phyloP scores from a whole-genome alignment of 2,329 filamentous ascomycete species.

The Aspergillus clavatus region DNA sequence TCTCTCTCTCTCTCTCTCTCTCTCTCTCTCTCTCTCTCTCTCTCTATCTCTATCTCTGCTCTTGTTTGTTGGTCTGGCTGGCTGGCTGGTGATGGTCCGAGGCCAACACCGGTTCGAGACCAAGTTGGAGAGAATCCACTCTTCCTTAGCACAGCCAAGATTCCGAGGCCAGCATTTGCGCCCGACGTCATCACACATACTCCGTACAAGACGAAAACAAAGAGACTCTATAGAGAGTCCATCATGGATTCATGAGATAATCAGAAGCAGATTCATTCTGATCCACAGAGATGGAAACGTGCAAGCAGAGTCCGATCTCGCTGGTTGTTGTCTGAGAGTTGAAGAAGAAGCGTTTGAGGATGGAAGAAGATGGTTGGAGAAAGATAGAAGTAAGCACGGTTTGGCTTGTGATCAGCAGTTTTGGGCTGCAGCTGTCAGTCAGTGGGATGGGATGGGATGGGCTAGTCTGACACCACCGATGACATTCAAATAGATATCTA shows the following conservation, averaged over 20 bases:
- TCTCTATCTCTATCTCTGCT: too few relatives aligned
- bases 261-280: neutral
- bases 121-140: neutral
- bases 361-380: neutral
- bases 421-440: too few relatives aligned
- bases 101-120: too few relatives aligned
- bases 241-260: neutral
- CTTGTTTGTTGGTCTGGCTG: too few relatives aligned
- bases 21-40: neutral
- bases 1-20: neutral
- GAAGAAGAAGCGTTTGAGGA: neutral
- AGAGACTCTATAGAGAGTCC: neutral
- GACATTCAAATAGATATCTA: too few relatives aligned
- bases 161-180: neutral
- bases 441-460: too few relatives aligned
- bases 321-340: neutral
- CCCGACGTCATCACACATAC: neutral
- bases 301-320: neutral
- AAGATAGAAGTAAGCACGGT: neutral
- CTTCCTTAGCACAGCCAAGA: neutral
- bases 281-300: neutral
- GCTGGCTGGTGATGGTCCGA: too few relatives aligned
- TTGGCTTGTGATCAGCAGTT: neutral
- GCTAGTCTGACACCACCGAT: too few relatives aligned
- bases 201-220: neutral